Conservation (phyloP, 768 basidiomycete species). For the Filobasidium floriforme region DNA sequence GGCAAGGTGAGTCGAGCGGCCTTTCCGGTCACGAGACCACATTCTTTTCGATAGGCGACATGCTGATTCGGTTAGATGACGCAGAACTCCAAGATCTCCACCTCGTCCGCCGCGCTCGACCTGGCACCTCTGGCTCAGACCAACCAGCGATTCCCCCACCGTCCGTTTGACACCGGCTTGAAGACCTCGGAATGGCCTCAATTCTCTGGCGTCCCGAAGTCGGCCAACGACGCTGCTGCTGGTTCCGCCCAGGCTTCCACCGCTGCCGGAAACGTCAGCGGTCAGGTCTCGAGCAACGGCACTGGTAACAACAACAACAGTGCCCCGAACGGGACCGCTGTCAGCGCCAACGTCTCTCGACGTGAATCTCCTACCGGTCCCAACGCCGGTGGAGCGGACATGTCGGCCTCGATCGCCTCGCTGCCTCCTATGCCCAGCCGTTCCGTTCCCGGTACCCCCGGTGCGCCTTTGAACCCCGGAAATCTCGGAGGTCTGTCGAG, state of each 20-base stretch:
- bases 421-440: constrained; percentile 44
- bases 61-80: background rate
- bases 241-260: constrained; percentile 30
- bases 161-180: constrained; percentile 51
- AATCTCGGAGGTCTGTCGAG: constrained; percentile 24
- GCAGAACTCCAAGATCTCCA: constrained; percentile 56
- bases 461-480: constrained; percentile 26
- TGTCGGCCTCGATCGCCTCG: constrained; percentile 42
- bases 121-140: constrained; percentile 81
- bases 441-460: constrained; percentile 45
- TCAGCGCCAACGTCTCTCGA: constrained; percentile 20
- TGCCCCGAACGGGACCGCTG: constrained; percentile 21
- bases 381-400: constrained; percentile 23
- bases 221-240: constrained; percentile 17
- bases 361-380: constrained; percentile 25
- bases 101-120: constrained; percentile 85
- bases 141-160: constrained; percentile 53
- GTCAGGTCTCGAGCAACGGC: constrained; percentile 19
- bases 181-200: constrained; percentile 87
- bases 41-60: too few species aligned
- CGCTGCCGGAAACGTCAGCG: constrained; percentile 25
- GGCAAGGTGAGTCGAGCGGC: background rate
- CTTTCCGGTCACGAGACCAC: too few species aligned
- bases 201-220: constrained; percentile 54
- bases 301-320: constrained; percentile 8